Conservation (phyloP, 805 yeast species). For the Vanderwaltozyma yarrowii region DNA sequence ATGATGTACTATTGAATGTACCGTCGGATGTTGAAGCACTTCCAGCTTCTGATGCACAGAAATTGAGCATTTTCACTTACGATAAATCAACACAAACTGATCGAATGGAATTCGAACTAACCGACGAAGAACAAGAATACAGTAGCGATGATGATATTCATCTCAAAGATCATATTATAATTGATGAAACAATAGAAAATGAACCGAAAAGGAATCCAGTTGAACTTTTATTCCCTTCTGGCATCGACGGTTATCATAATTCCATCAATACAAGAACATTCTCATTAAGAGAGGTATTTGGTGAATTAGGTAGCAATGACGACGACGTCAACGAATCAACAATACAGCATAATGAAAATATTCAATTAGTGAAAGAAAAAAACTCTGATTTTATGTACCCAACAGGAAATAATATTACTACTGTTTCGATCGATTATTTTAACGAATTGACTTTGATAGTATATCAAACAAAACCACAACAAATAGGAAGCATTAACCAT, state of each 20-base stretch:
- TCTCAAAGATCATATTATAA: no score
- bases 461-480: background rate
- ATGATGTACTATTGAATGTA: background rate
- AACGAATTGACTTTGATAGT: background rate
- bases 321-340: background rate
- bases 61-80: slow-evolving; percentile 10
- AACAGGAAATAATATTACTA: background rate
- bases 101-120: background rate
- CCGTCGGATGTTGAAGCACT: background rate
- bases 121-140: background rate
- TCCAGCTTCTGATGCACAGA: background rate
- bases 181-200: no score
- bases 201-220: background rate
- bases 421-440: background rate
- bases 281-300: background rate
- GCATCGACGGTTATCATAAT: background rate
- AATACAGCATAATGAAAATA: background rate
- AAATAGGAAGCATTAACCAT: background rate
- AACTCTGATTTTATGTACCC: background rate
- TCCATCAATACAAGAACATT: background rate
- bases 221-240: background rate
- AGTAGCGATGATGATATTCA: no score
- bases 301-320: background rate
- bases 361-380: background rate
- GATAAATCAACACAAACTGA: slow-evolving; percentile 21